Conservation (phyloP, 2,329 filamentous ascomycete species). For the Arthroderma sp. region DNA sequence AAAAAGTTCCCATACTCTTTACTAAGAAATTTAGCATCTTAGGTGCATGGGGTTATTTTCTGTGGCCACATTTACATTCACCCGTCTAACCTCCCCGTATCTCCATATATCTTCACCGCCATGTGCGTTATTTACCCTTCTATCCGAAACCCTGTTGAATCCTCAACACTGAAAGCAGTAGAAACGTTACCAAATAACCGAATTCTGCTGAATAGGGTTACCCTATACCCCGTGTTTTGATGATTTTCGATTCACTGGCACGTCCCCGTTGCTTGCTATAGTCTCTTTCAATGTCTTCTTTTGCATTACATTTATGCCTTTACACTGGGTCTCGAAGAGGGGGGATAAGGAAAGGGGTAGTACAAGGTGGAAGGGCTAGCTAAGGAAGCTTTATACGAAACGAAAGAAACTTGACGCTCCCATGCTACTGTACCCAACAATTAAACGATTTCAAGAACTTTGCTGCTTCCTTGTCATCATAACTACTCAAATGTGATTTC, state of each 20-base stretch:
- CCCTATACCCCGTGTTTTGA: background rate
- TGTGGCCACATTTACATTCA: background rate
- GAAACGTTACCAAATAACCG: background rate
- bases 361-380: background rate
- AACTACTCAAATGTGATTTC: too few relatives aligned
- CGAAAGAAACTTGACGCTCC: background rate
- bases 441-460: too few relatives aligned
- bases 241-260: background rate
- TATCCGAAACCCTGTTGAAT: background rate
- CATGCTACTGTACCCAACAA: too few relatives aligned
- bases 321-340: background rate
- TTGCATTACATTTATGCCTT: background rate
- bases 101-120: background rate
- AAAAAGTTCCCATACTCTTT: slow-evolving; percentile 1
- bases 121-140: background rate
- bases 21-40: background rate
- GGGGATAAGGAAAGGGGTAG: background rate
- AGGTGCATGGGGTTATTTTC: background rate
- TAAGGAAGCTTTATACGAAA: background rate
- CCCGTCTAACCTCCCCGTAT: background rate
- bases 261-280: background rate
- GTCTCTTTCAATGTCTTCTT: background rate
- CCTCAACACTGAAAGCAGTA: background rate
- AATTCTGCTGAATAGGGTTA: background rate
- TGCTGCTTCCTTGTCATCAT: too few relatives aligned